Base-by-base conservation (phyloP, 78 protist genomes). In the Chrysochromulina parva region DNA sequence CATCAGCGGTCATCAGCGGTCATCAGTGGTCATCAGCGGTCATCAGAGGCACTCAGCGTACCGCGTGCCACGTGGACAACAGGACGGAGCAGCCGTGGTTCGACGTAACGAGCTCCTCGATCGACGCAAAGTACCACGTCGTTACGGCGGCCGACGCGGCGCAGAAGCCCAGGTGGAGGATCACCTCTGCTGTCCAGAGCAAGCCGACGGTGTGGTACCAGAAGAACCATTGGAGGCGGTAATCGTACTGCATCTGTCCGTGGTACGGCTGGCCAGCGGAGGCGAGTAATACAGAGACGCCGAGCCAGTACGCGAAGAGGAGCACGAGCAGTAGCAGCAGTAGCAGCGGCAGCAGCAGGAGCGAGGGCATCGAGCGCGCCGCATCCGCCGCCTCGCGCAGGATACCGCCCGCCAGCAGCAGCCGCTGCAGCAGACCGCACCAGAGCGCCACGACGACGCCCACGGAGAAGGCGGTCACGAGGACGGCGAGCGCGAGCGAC, bases 341-440 rank as follows among this genome's bases (percentile, higher is more conserved):
- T 14, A 58, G 62, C 62, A 14, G 62, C 62, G 28, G 78, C 48
- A 69, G 50, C 24, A 74, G 82, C 14, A 71, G 16, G 55, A 74
- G 78, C 48, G 78, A 5, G 4, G 78, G 78, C 48, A 69, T 11
- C 53, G 78, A 3, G 9, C 24, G 24, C 3, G 7, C 1, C 38
- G 78, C 78, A 13, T 69, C 78, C 52, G 50, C 4, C 78, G 78
- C 78, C 78, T 69, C 78, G 28, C 78, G 78, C 50, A 69, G 48
- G 48, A 69, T 11, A 10, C 78, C 78, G 78, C 78, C 78, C 38
- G 78, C 78, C 53, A 5, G 38, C 78, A 69, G 54, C 78, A 69
- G 50, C 52, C 78, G 82, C 24, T 7, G 57, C 28, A 19, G 24
- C 28, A 74, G 55, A 19, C 78, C 78, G 50, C 78, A 38, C 24